Evolutionary conservation across 164 flowering plant species (phyloP), one percentile per base, ranked within the genome.

Genomic region (Litsea cubeba): DNA sequence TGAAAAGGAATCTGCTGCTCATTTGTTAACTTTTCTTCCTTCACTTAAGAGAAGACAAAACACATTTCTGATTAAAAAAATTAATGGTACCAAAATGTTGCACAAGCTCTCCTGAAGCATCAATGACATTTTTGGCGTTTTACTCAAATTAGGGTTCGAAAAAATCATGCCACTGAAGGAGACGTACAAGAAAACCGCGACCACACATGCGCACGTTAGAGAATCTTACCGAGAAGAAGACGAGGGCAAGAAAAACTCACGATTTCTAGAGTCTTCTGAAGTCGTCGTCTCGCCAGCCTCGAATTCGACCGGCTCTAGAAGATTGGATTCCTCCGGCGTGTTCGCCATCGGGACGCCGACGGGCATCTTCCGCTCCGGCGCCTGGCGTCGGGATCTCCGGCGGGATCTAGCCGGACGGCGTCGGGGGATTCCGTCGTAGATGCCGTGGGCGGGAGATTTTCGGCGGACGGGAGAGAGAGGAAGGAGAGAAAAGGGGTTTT

Each of bases 301-400:
- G 46, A 28, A 32, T 15, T 30, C 69, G 28, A 17, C 15, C n/a
- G 69, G 46, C 28, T 66, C 40, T 3, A 66, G 50, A 30, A 66
- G 69, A 32, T 28, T 66, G 23, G 62, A 40, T 80, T 73, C 23
- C 66, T 71, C 30, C 23, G 82, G 14, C 66, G 25, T 24, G 12
- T 22, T 22, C 25, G 66, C 78, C 64, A 82, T 65, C 11, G 82
- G 76, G 28, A 83, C 65, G 76, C 80, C 46, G 77, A 79, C 82
- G 11, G 94, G 84, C 90, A 89, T 86, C 70, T 76, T 86, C 54
- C 63, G 35, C 32, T 77, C 81, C 72, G 80, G 73, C 5, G 77
- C 79, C 24, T 68, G 72, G 17, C 50, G 82, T 15, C 81, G 82
- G 17, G 72, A 8, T 49, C 62, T 78, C 68, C 83, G 80, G 79